Evolutionary conservation across 2,329 filamentous ascomycete species (phyloP), one percentile per base, ranked within the genome.

Genomic region (Capronia coronata): DNA sequence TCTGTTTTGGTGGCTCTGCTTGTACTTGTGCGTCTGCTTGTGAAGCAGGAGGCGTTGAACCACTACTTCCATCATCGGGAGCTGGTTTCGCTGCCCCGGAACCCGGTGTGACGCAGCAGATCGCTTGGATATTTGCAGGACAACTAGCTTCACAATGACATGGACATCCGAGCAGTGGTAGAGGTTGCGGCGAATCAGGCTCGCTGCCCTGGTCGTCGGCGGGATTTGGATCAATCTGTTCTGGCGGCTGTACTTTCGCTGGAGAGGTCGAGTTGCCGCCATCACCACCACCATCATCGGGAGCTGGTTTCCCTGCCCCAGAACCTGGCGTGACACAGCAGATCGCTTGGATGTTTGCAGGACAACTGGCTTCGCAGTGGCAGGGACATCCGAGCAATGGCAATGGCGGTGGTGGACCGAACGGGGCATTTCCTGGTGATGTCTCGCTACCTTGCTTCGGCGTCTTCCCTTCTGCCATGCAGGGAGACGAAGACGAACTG

Each of bases 361-460:
- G 37, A 21, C 37, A 39, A 2, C 37, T 6, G 1, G 37, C 37
- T 39, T 41, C 38, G 41, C 53, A 56, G 16, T 42, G 21, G 32
- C 53, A 56, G 2, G 53, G 53, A 16, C 53, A 56, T n/a, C 21
- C 21, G 14, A 55, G 49, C 10, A 42, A 2, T 4, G n/a, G n/a
- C n/a, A n/a, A n/a, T n/a, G 14, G 2, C 5, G 18, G 34, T 7
- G 7, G 34, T 6, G 19, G 29, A n/a, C 7, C 29, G n/a, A n/a
- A n/a, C n/a, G n/a, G n/a, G n/a, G n/a, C n/a, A n/a, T n/a, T n/a
- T n/a, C n/a, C n/a, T n/a, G n/a, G n/a, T n/a, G n/a, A n/a, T n/a
- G n/a, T n/a, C n/a, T n/a, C n/a, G n/a, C n/a, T n/a, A n/a, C n/a
- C n/a, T n/a, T n/a, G n/a, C n/a, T n/a, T n/a, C n/a, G n/a, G n/a